Base-by-base conservation (phyloP, 2,329 filamentous ascomycete genomes). In the Aureobasidium subglaciale region DNA sequence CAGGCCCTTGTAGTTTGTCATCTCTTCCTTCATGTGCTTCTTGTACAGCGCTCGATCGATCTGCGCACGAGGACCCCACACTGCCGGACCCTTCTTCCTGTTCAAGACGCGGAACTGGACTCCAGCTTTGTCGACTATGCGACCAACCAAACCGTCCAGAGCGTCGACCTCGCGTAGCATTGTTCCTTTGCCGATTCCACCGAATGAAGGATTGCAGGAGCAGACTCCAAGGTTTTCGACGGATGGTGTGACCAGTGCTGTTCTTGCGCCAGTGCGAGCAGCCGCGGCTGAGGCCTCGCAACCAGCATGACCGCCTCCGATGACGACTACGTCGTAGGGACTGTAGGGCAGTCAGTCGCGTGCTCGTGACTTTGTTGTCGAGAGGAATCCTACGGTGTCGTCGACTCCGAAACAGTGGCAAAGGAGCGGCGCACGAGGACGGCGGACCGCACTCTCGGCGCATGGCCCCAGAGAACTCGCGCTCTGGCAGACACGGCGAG, bases 151-250 rank as follows among this genome's bases (percentile, higher is more conserved):
- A 0, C 93, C 93, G 66, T 97, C 93, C 58, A 99, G 78, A 0
- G 93, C 93, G 74, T 99, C 93, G 29, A 99, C 86, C 71, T 99
- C 93, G 38, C 92, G 85, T 49, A 99, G 77, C 76, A 99, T 96
- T 9, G 89, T 97, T 15, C 93, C 93, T 70, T 99, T 99, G 41
- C 93, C 93, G 63, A 99, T 97, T n/a, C 93, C 93, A 35, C 93
- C 93, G 67, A 99, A 95, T 61, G 90, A 95, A 1, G 92, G 92
- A 69, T 97, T 97, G 74, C 92, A 97, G 32, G 91, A 96, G 74
- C 92, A 97, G 27, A 93, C 89, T 55, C 92, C 92, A 18, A 97
- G 84, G 64, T 96, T 96, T 58, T 91, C 85, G 57, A 89, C 71
- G 58, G 87, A 90, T 2, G 92, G 93, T 1, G 93, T 99, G 46